Percentiles rank a stretch among this genome's conserved stretches.
phyloP scores from a whole-genome alignment of 331 rosid species.

The Rosa hybrid region DNA sequence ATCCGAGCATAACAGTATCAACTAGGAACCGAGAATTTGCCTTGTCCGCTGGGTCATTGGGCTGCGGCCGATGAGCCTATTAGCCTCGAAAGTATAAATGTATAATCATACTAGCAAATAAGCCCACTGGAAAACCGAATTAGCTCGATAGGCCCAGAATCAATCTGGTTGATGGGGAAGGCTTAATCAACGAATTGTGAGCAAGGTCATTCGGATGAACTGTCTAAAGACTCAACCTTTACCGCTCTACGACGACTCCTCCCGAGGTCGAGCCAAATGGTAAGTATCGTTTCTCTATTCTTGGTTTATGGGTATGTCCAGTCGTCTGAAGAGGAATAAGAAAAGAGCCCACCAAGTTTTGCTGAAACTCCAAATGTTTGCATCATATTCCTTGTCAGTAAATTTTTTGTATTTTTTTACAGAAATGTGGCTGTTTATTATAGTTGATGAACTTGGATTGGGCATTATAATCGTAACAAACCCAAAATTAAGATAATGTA shows the following conservation, averaged over 20 bases:
- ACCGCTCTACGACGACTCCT: background rate
- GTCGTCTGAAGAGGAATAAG: background rate
- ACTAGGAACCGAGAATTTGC: no score
- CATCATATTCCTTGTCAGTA: background rate
- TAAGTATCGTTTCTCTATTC: background rate
- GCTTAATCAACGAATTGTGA: no score
- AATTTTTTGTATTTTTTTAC: background rate
- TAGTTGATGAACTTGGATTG: background rate
- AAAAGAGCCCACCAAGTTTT: background rate
- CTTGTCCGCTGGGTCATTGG: no score
- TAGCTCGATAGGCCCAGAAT: no score
- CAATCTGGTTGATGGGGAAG: no score
- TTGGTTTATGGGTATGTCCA: background rate
- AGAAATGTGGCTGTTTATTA: background rate
- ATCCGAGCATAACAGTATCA: no score
- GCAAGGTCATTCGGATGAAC: background rate
- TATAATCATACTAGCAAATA: no score
- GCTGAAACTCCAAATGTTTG: background rate
- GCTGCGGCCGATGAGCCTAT: no score
- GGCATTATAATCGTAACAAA: background rate
- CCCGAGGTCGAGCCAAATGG: slow-evolving; percentile 4
- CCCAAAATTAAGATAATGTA: background rate
- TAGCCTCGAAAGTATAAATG: no score
- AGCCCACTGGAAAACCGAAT: no score
- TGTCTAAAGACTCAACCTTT: background rate